phyloP scores from a whole-genome alignment of 345 rosid genomes.

The Sapria himalayana region DNA sequence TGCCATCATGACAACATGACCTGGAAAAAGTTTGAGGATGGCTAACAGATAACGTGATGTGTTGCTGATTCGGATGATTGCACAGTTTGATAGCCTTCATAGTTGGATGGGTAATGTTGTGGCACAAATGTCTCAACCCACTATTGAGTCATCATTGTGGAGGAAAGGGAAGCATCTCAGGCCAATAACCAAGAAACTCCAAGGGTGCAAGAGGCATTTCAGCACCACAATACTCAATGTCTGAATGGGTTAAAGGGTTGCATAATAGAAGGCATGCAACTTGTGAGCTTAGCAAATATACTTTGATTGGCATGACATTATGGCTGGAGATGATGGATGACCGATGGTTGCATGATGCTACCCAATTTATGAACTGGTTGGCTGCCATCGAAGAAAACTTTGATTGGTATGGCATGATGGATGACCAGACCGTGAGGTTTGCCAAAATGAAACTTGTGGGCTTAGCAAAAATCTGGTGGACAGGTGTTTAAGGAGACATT shows the following conservation, averaged over 20 bases:
- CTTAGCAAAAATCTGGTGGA: background rate
- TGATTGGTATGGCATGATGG: too few species aligned
- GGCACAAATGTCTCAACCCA: too few species aligned
- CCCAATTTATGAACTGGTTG: background rate
- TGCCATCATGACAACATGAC: background rate
- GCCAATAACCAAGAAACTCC: too few species aligned
- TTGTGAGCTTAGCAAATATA: too few species aligned
- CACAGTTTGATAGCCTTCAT: too few species aligned
- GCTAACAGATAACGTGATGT: background rate
- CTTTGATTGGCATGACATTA: background rate
- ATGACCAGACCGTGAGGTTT: too few species aligned
- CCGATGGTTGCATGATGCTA: background rate
- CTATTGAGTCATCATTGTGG: too few species aligned
- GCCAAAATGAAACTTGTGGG: background rate
- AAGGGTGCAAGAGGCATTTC: background rate
- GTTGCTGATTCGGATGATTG: too few species aligned
- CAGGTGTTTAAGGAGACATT: background rate
- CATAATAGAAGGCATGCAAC: background rate
- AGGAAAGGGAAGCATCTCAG: too few species aligned
- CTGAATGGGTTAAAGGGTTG: background rate
- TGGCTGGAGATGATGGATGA: background rate
- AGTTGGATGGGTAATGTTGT: too few species aligned
- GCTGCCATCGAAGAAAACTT: background rate
- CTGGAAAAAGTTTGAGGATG: background rate
- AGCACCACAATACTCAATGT: background rate